phyloP scores from a whole-genome alignment of 2,329 filamentous ascomycete genomes.

The Beauveria pseudobassiana region DNA sequence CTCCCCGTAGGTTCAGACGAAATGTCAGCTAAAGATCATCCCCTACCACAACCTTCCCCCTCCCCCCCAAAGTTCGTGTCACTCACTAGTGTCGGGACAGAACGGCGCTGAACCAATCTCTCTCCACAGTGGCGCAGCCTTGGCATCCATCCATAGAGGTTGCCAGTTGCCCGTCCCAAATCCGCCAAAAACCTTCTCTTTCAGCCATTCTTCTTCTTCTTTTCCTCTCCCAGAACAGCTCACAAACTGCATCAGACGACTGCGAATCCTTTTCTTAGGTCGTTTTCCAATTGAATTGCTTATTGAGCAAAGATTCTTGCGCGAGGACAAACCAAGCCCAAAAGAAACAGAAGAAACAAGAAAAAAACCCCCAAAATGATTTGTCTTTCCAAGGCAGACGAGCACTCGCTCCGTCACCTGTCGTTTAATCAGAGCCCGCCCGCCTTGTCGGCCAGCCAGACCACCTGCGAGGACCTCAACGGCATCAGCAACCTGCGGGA shows the following conservation, averaged over 20 bases:
- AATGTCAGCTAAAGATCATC: too few species aligned
- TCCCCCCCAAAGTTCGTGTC: background rate
- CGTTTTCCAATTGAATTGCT: too few species aligned
- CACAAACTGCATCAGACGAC: background rate
- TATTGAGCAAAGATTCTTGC: too few species aligned
- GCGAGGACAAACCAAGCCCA: too few species aligned
- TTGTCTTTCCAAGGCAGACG: constrained; percentile 47
- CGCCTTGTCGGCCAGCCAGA: constrained; percentile 38
- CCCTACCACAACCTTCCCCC: too few species aligned
- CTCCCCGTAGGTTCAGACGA: too few species aligned
- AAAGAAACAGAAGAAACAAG: background rate
- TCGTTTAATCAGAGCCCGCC: constrained; percentile 49
- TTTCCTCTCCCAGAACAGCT: background rate
- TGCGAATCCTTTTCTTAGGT: background rate
- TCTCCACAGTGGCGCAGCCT: constrained; percentile 10
- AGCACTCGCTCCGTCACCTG: constrained; percentile 38
- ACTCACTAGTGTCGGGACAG: constrained; percentile 4
- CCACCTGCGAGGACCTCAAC: constrained; percentile 48
- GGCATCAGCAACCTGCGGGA: constrained; percentile 45
- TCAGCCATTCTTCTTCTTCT: background rate
- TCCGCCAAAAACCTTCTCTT: background rate
- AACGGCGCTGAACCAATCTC: constrained; percentile 3
- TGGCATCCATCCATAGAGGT: constrained; percentile 1
- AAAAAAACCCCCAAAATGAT: constrained; percentile 33
- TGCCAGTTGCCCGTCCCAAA: background rate